Evolutionary conservation across 2,329 filamentous ascomycete genomes (phyloP).

Genomic region (Tetracladium maxilliforme): DNA sequence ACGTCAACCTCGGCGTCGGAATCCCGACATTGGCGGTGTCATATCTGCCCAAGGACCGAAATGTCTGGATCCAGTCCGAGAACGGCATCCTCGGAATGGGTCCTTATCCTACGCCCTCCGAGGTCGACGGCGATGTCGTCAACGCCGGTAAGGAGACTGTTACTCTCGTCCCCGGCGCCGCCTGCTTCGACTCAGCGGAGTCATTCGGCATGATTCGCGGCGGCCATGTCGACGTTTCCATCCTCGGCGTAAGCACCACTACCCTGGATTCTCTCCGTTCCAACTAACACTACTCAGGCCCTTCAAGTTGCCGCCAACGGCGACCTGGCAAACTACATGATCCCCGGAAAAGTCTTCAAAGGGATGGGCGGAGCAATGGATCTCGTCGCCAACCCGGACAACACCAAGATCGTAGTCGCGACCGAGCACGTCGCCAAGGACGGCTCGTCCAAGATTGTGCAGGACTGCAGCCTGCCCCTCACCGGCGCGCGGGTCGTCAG

Average conservation of each 20-base stretch:
- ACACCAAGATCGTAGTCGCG: conserved; percentile 58
- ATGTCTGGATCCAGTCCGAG: conserved; percentile 76
- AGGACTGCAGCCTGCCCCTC: conserved; percentile 47
- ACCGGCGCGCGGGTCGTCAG: conserved; percentile 54
- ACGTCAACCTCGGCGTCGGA: conserved; percentile 70
- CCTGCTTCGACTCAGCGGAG: conserved; percentile 66
- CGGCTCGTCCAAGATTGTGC: conserved; percentile 50
- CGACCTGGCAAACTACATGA: conserved; percentile 82
- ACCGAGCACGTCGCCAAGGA: conserved; percentile 59
- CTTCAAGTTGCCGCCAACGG: conserved; percentile 68
- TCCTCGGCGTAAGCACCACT: conserved; percentile 43
- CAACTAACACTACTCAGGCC: conserved; percentile 21
- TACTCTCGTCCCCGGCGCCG: conserved; percentile 61
- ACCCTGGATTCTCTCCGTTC: not conserved
- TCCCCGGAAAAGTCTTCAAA: conserved; percentile 77
- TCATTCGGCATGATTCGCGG: conserved; percentile 81
- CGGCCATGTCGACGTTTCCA: conserved; percentile 71
- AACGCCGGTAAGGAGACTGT: conserved; percentile 84
- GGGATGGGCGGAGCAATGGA: conserved; percentile 77
- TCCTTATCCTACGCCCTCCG: conserved; percentile 57
- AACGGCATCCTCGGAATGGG: conserved; percentile 80
- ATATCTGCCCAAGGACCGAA: conserved; percentile 50
- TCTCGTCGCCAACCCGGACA: conserved; percentile 54
- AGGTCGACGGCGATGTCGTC: conserved; percentile 64
- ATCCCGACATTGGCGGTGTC: conserved; percentile 77